Evolutionary conservation across 2,329 filamentous ascomycete genomes (phyloP).

Genomic region (Elsinoe necatrix): DNA sequence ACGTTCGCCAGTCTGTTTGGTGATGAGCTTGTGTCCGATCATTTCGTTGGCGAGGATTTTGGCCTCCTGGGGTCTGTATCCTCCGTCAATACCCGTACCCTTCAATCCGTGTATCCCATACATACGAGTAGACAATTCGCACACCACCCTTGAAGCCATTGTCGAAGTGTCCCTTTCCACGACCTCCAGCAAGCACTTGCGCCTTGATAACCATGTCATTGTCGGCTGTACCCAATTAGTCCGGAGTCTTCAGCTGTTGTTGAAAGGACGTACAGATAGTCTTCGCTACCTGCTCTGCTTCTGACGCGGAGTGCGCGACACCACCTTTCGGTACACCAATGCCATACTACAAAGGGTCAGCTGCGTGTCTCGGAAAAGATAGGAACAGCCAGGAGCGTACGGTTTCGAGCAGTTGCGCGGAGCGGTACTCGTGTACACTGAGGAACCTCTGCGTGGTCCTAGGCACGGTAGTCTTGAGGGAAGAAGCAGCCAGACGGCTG

Average conservation of each 20-base stretch:
- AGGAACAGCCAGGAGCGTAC: conserved; percentile 33
- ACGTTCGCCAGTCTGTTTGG: conserved; percentile 93
- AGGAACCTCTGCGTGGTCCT: conserved; percentile 75
- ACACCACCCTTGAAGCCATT: conserved; percentile 99
- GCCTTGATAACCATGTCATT: conserved; percentile 99
- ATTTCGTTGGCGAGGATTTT: conserved; percentile 98
- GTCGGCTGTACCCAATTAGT: conserved; percentile 44
- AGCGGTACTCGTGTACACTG: conserved; percentile 97
- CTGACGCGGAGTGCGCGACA: conserved; percentile 72
- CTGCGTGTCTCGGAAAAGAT: conserved; percentile 22
- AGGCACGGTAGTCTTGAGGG: conserved; percentile 52
- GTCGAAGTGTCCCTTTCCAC: conserved; percentile 96
- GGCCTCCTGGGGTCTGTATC: conserved; percentile 65
- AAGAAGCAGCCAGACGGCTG: conserved; percentile 69
- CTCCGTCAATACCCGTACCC: neutral
- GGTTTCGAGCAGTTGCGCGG: conserved; percentile 74
- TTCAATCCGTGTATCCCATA: conserved; percentile 16
- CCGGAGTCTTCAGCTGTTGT: neutral
- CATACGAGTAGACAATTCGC: conserved; percentile 90
- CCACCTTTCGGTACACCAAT: conserved; percentile 84
- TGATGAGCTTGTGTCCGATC: conserved; percentile 99
- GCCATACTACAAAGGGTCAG: conserved; percentile 60
- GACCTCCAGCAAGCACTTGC: conserved; percentile 92
- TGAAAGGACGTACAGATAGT: conserved; percentile 56
- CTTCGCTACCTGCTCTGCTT: conserved; percentile 88